phyloP scores from a whole-genome alignment of 345 rosid genomes.

The Citrus medica region DNA sequence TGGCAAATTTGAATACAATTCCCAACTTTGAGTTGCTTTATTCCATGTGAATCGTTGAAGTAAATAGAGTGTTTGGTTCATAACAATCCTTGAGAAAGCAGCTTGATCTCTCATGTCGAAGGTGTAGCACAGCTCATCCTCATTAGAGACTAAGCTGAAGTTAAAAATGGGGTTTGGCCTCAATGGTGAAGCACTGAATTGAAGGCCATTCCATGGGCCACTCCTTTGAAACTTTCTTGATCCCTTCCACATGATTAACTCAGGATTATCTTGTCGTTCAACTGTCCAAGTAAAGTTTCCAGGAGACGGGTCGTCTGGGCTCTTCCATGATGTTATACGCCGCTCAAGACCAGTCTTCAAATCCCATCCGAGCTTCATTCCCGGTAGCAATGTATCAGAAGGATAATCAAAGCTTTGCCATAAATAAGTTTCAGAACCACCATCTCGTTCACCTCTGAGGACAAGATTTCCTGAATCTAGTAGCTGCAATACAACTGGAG shows the following conservation, averaged over 20 bases:
- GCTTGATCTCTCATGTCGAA: conserved; percentile 17
- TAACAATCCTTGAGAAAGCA: conserved; percentile 20
- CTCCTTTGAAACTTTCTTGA: conserved; percentile 16
- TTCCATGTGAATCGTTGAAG: conserved; percentile 37
- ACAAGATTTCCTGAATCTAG: too few relatives aligned
- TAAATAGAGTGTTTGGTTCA: conserved; percentile 22
- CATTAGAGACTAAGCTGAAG: conserved; percentile 19
- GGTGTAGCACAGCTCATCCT: conserved; percentile 28
- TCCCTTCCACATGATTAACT: conserved; percentile 21
- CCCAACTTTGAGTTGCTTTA: conserved; percentile 33
- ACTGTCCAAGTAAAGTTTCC: conserved; percentile 33
- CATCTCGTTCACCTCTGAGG: too few relatives aligned
- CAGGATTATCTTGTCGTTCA: conserved; percentile 30
- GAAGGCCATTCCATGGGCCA: conserved; percentile 47
- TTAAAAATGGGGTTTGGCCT: conserved; percentile 7
- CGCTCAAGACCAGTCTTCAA: conserved; percentile 21
- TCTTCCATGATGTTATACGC: conserved; percentile 41
- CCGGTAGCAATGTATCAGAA: conserved; percentile 48
- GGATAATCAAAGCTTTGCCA: conserved; percentile 43
- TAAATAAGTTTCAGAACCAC: too few relatives aligned
- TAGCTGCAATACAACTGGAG: too few relatives aligned
- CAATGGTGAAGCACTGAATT: conserved; percentile 32
- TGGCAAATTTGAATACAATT: conserved; percentile 27
- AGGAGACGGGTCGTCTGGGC: conserved; percentile 37
- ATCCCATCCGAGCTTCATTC: conserved; percentile 55